These are phyloP conservation scores for Ogataea nitratoaversa DNA, from an alignment of 805 yeast genomes.

Conservation along the genomic window DNA sequence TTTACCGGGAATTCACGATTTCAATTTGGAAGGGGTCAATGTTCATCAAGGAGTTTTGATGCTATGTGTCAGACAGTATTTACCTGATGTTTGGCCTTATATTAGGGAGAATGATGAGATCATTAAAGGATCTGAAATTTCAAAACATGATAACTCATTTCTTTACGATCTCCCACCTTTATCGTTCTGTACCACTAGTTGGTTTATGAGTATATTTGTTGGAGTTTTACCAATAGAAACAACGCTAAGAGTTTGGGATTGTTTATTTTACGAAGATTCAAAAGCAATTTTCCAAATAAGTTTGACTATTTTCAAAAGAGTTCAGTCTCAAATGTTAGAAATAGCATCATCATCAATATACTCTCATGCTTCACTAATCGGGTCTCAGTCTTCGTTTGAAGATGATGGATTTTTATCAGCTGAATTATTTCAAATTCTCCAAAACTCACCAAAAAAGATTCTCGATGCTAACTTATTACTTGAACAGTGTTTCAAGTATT, in stretches of 20 bases:
- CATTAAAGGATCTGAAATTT: slow-evolving; percentile 24
- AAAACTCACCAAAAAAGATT: slow-evolving; percentile 69
- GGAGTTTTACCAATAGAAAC: slow-evolving; percentile 88
- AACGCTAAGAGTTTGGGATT: slow-evolving; percentile 89
- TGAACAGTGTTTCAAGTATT: slow-evolving; percentile 63
- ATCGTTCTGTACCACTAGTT: slow-evolving; percentile 88
- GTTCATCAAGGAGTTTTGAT: slow-evolving; percentile 92
- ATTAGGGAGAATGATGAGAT: slow-evolving; percentile 30
- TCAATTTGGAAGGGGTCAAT: slow-evolving; percentile 88
- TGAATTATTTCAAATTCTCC: slow-evolving; percentile 73
- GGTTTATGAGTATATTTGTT: slow-evolving; percentile 98
- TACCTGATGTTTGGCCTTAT: slow-evolving; percentile 74
- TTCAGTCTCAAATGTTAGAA: slow-evolving; percentile 57
- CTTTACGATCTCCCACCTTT: slow-evolving; percentile 81
- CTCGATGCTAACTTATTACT: slow-evolving; percentile 67
- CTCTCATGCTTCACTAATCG: background rate
- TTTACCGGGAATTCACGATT: slow-evolving; percentile 87
- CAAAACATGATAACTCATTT: slow-evolving; percentile 38
- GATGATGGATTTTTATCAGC: slow-evolving; percentile 27
- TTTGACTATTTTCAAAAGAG: slow-evolving; percentile 68
- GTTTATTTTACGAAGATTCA: slow-evolving; percentile 87
- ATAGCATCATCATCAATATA: slow-evolving; percentile 14
- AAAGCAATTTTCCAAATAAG: slow-evolving; percentile 81
- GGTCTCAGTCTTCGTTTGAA: slow-evolving; percentile 12
- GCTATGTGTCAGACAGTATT: slow-evolving; percentile 77